Evolutionary conservation across 208 protist species (phyloP), one percentile per base, ranked within the genome.

Genomic region (Angomonas ambiguus): DNA sequence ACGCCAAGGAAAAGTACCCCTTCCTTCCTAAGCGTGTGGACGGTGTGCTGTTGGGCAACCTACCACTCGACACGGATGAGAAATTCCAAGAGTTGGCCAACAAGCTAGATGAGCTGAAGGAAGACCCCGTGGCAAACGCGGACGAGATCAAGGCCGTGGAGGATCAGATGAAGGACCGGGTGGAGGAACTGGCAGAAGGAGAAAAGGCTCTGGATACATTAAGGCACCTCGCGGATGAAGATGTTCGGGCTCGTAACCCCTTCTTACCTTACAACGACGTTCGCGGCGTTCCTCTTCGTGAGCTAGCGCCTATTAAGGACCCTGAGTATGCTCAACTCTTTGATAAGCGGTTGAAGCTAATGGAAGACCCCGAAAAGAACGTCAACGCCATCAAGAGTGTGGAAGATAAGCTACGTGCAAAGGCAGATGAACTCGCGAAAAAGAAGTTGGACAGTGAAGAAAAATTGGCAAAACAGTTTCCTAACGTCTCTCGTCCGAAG

Each of bases 21-120:
- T 87, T 83, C 68, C 76, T 87, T 48, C 38, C 62, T 18, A 41
- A 55, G 55, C 74, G 77, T 41, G 67, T 87, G 38, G 69, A 53
- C 13, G 81, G 71, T 56, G 78, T 83, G 48, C 57, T 75, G 34
- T 55, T 87, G 35, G 60, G 66, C 53, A 71, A 84, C 28, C 65
- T 84, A 58, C 68, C 57, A 32, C 75, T 87, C 35, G 73, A 25
- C 28, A 58, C 53, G 0, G 72, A 84, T 56, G 63, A 65, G 24
- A 56, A 41, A 57, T 78, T 76, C 55, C 28, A 62, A 51, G 30
- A 22, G 27, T 65, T 78, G 55, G 42, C 61, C 62, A 62, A 48
- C 55, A 61, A 79, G 59, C 71, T 59, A 8, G 65, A 65, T 34
- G 49, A 49, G 53, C 64, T 81, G 20, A 22, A 60, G 63, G 72